Percentiles rank a stretch among this genome's conserved stretches.
Evolutionary conservation across 2,329 filamentous ascomycete genomes (phyloP).

Genomic region (Xylaria sp.): DNA sequence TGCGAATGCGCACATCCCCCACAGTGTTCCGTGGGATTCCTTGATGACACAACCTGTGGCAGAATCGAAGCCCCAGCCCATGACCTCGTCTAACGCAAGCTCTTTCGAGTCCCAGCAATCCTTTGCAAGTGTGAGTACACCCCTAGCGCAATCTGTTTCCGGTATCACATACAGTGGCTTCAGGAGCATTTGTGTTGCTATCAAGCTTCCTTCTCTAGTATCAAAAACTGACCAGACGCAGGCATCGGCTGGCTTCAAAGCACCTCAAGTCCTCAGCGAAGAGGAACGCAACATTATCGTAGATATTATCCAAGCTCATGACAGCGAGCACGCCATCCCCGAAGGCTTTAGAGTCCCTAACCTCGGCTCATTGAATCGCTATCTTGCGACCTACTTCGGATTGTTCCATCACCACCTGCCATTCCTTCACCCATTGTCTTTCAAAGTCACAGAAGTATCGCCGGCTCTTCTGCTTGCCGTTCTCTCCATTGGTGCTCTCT

Average conservation of each 20-base stretch:
- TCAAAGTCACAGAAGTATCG: conserved; percentile 72
- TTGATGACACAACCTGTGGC: conserved; percentile 68
- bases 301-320: conserved; percentile 76
- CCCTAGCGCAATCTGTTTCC: conserved; percentile 56
- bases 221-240: conserved; percentile 65
- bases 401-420: conserved; percentile 95
- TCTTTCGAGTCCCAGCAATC: conserved; percentile 64
- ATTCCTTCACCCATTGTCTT: conserved; percentile 89
- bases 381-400: conserved; percentile 92
- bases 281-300: conserved; percentile 80
- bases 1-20: conserved; percentile 71
- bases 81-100: conserved; percentile 58
- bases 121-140: conserved; percentile 53
- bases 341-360: conserved; percentile 86
- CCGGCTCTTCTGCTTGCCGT: conserved; percentile 82
- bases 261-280: conserved; percentile 77
- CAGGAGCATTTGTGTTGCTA: too few relatives aligned
- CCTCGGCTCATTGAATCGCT: conserved; percentile 77
- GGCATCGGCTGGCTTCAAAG: conserved; percentile 61
- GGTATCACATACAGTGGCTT: conserved; percentile 57
- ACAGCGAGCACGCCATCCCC: conserved; percentile 75
- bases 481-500: conserved; percentile 89
- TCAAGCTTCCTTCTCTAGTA: conserved; percentile 38
- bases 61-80: conserved; percentile 71
- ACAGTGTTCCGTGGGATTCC: conserved; percentile 79